These are phyloP conservation scores for Cryphonectria radicalis DNA, from an alignment of 2,329 filamentous ascomycete species.

Conservation along the genomic window DNA sequence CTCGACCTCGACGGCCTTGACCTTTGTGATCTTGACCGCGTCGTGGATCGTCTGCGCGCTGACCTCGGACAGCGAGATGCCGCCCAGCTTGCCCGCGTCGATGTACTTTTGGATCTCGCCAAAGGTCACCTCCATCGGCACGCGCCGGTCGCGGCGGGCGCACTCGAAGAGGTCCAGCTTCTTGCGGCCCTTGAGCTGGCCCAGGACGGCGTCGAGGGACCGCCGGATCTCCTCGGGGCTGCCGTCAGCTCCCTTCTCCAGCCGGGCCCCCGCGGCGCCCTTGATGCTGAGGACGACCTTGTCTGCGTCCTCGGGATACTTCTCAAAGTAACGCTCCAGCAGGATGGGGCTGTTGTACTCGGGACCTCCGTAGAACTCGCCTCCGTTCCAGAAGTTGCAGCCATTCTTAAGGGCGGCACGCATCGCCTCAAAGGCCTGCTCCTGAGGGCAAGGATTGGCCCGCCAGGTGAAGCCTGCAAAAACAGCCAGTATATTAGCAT, in stretches of 20 bases:
- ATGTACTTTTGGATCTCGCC: conserved; percentile 51
- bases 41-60: conserved; percentile 53
- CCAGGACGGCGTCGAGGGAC: conserved; percentile 62
- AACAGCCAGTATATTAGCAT: not conserved
- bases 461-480: conserved; percentile 50
- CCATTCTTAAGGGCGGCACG: conserved; percentile 53
- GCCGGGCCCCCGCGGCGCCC: conserved; percentile 50
- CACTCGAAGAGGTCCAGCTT: conserved; percentile 65
- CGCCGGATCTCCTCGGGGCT: conserved; percentile 58
- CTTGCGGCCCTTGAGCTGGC: conserved; percentile 57
- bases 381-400: conserved; percentile 63
- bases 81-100: conserved; percentile 55
- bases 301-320: conserved; percentile 66
- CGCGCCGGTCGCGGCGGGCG: conserved; percentile 58
- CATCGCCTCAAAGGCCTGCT: conserved; percentile 59
- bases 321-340: conserved; percentile 64
- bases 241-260: conserved; percentile 47
- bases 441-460: conserved; percentile 43
- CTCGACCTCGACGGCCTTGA: conserved; percentile 59
- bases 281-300: conserved; percentile 69
- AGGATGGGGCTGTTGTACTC: conserved; percentile 62
- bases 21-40: conserved; percentile 48
- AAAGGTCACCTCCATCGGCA: conserved; percentile 50
- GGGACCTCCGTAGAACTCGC: conserved; percentile 66
- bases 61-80: conserved; percentile 57